Base-by-base conservation (phyloP, 371 early-diverging fungal species). In the Globomyces sp. region DNA sequence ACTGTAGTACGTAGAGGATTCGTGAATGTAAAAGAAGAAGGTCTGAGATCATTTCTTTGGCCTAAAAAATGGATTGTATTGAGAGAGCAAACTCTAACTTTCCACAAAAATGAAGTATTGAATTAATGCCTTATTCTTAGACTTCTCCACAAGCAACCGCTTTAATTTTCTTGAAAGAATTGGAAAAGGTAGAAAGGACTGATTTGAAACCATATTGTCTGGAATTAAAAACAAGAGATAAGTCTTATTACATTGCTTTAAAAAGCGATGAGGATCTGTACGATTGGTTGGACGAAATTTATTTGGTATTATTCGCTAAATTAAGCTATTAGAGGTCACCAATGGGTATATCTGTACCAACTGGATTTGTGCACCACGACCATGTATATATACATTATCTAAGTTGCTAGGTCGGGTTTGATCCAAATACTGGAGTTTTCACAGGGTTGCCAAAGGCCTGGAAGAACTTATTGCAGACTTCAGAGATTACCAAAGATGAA, bases 401-500 rank as follows among this genome's bases (percentile, higher is more conserved):
- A 24, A 24, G 24, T 24, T 24, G 24, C 24, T 24, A 24, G 24
- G 24, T 97, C 62, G 98, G 95, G 50, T 97, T 95, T 78, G 97
- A 98, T 81, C 90, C 92, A 11, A 79, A 85, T 67, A 92, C 89
- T 62, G 99, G 99, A 6, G 50, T 44, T 5, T 62, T 62, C 49
- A 71, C 87, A 88, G 58, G 58, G 44, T 75, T 97, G 61, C 98
- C 98, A 41, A 89, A 91, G 61, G 90, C 93, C 75, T 96, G 96
- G 98, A 89, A 90, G 53, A 84, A 85, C 71, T 82, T 97, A 44
- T 76, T 97, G 50, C 91, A 94, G 73, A 85, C 89, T 44, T 94
- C 95, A 13, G 90, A 89, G 65, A 95, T 97, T 70, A 92, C 95
- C 42, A 87, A 92, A 70, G 95, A 97, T 73, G 98, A 97, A 76